A percentile compares a stretch with the other conserved stretches of the same genome.
phyloP scores from a whole-genome alignment of 2,329 filamentous ascomycete species.

The Moelleriella libera region DNA sequence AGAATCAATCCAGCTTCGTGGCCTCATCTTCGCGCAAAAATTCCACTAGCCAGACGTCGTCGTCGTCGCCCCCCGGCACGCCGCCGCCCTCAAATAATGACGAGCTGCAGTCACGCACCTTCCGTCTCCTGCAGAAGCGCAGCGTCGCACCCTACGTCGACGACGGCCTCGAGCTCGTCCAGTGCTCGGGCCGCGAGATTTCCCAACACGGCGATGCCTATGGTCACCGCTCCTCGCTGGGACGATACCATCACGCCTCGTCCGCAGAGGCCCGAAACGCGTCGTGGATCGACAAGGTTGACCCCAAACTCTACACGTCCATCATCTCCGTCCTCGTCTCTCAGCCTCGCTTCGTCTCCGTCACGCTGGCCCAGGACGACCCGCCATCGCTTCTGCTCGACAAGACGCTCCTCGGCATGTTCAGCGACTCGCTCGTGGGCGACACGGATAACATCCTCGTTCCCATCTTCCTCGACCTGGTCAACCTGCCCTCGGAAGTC shows the following conservation, averaged over 20 bases:
- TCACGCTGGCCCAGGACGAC: slow-evolving; percentile 60
- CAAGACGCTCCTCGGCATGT: slow-evolving; percentile 48
- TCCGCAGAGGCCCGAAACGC: slow-evolving; percentile 18
- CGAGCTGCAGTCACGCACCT: slow-evolving; percentile 73
- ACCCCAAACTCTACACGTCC: slow-evolving; percentile 48
- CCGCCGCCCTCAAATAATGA: slow-evolving; percentile 64
- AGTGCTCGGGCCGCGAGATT: slow-evolving; percentile 57
- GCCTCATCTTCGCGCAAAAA: slow-evolving; percentile 19
- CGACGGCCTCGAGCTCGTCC: slow-evolving; percentile 55
- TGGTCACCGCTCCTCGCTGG: slow-evolving; percentile 19
- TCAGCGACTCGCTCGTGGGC: slow-evolving; percentile 63
- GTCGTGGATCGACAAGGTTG: slow-evolving; percentile 43
- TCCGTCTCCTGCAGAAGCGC: slow-evolving; percentile 65
- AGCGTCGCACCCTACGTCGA: slow-evolving; percentile 62
- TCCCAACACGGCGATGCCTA: slow-evolving; percentile 23
- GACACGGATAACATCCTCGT: slow-evolving; percentile 58
- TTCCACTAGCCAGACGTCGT: slow-evolving; percentile 2
- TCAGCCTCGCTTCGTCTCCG: slow-evolving; percentile 57
- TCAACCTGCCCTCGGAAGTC: slow-evolving; percentile 67
- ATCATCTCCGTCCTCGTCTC: slow-evolving; percentile 46
- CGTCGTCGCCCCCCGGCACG: slow-evolving; percentile 39
- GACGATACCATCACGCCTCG: too few relatives aligned
- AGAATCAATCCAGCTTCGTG: slow-evolving; percentile 55
- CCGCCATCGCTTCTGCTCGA: slow-evolving; percentile 63
- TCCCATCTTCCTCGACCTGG: slow-evolving; percentile 80